Evolutionary conservation across 208 protist species (phyloP).

Genomic region (Acanthamoeba castellanii): DNA sequence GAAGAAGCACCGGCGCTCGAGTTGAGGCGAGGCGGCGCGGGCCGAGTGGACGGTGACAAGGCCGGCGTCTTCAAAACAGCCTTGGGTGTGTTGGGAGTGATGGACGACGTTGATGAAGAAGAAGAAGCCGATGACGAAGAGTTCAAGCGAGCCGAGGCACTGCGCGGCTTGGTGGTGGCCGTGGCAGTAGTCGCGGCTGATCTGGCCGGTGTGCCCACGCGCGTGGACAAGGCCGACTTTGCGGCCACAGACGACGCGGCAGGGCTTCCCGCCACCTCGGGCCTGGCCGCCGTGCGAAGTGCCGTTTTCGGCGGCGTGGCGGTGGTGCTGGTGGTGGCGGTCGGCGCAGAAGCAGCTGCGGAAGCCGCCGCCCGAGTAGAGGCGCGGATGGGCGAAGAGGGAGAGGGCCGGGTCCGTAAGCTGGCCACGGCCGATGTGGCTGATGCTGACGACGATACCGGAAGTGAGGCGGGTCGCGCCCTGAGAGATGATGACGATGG

Average conservation of each 20-base stretch:
- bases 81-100: background rate
- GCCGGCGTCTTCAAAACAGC: background rate
- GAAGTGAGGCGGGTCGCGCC: background rate
- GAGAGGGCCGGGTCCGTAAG: background rate
- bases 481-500: background rate
- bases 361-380: background rate
- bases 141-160: background rate
- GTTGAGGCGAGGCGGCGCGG: background rate
- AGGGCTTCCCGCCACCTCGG: background rate
- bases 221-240: background rate
- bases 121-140: background rate
- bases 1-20: background rate
- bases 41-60: background rate
- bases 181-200: background rate
- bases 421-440: too few species aligned
- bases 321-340: too few species aligned
- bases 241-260: background rate
- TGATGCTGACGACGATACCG: background rate
- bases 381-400: background rate
- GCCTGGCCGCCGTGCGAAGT: background rate
- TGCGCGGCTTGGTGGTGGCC: background rate
- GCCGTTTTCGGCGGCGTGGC: background rate
- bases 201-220: background rate
- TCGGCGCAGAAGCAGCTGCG: too few species aligned
- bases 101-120: background rate